Percentiles rank a stretch among this genome's conserved stretches.
phyloP scores from a whole-genome alignment of 2,329 filamentous ascomycete species.

The Penicillium sp. region DNA sequence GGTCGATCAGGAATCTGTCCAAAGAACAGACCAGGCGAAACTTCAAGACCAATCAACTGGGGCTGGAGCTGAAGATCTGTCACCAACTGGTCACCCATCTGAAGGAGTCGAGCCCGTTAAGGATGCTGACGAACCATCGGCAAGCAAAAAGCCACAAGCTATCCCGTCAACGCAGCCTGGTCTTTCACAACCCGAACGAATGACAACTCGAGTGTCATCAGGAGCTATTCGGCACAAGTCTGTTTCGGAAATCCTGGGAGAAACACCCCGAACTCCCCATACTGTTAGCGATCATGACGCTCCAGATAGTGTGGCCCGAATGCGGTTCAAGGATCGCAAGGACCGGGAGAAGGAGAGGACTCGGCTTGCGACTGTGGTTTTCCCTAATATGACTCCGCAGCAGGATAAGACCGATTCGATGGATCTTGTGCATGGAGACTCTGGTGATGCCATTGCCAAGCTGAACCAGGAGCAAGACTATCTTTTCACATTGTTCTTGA shows the following conservation, averaged over 20 bases:
- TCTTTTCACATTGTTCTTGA: slow-evolving; percentile 64
- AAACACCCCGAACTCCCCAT: slow-evolving; percentile 47
- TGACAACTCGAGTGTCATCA: slow-evolving; percentile 69
- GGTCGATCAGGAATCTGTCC: slow-evolving; percentile 14
- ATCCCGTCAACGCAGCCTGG: slow-evolving; percentile 24
- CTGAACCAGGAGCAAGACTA: slow-evolving; percentile 57
- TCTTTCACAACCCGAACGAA: slow-evolving; percentile 52
- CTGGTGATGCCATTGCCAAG: slow-evolving; percentile 49
- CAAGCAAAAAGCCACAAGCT: slow-evolving; percentile 27
- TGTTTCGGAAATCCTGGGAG: slow-evolving; percentile 70
- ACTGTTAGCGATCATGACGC: slow-evolving; percentile 35
- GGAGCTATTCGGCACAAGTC: slow-evolving; percentile 71
- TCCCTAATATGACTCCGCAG: slow-evolving; percentile 65
- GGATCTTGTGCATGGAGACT: slow-evolving; percentile 43
- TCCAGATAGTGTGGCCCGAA: slow-evolving; percentile 37
- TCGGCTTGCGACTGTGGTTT: slow-evolving; percentile 73
- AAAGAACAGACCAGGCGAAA: slow-evolving; percentile 11
- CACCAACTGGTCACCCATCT: slow-evolving; percentile 12
- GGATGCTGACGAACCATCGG: slow-evolving; percentile 7
- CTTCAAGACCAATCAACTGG: slow-evolving; percentile 11
- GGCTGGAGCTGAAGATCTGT: slow-evolving; percentile 12
- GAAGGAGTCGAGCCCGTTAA: slow-evolving; percentile 10
- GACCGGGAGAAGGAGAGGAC: slow-evolving; percentile 59
- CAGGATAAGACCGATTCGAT: slow-evolving; percentile 48
- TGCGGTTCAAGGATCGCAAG: slow-evolving; percentile 52